Evolutionary conservation across 2,329 filamentous ascomycete genomes (phyloP).

Genomic region (Dichotomopilus funicola): DNA sequence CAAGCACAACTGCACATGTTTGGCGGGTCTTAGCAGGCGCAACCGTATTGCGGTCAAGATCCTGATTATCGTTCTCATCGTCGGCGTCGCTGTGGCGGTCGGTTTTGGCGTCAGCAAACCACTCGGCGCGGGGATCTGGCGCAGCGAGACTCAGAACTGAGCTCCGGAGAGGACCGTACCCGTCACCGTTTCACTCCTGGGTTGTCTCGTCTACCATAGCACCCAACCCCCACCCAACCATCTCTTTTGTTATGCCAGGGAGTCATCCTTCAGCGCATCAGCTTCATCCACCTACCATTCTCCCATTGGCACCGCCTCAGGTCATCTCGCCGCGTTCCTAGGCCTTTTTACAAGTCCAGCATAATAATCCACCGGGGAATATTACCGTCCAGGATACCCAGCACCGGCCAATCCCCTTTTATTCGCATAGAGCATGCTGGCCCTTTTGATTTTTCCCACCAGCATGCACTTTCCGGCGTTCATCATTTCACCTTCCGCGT

Average conservation of each 20-base stretch:
- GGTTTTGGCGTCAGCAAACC: slow-evolving; percentile 57
- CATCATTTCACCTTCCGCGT: not conserved
- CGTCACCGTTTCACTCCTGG: too few relatives aligned
- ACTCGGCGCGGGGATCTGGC: slow-evolving; percentile 53
- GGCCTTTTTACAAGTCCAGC: too few relatives aligned
- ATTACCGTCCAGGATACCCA: not conserved
- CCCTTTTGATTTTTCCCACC: not conserved
- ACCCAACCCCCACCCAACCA: too few relatives aligned
- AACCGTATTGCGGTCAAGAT: slow-evolving; percentile 50
- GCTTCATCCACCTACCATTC: too few relatives aligned
- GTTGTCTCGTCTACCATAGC: too few relatives aligned
- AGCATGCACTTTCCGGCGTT: slow-evolving; percentile 4
- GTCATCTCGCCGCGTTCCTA: too few relatives aligned
- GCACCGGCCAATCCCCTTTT: not conserved
- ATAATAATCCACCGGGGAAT: not conserved
- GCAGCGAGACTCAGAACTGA: slow-evolving; percentile 23
- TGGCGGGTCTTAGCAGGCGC: slow-evolving; percentile 47
- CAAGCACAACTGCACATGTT: slow-evolving; percentile 44
- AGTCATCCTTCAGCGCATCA: too few relatives aligned
- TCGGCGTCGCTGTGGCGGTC: slow-evolving; percentile 30
- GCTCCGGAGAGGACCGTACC: too few relatives aligned
- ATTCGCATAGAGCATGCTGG: not conserved
- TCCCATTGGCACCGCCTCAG: too few relatives aligned
- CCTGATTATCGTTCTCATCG: slow-evolving; percentile 20
- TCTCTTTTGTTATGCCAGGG: too few relatives aligned